Evolutionary conservation across 2,329 filamentous ascomycete genomes (phyloP).

Genomic region (Arthrobotrys iridis): DNA sequence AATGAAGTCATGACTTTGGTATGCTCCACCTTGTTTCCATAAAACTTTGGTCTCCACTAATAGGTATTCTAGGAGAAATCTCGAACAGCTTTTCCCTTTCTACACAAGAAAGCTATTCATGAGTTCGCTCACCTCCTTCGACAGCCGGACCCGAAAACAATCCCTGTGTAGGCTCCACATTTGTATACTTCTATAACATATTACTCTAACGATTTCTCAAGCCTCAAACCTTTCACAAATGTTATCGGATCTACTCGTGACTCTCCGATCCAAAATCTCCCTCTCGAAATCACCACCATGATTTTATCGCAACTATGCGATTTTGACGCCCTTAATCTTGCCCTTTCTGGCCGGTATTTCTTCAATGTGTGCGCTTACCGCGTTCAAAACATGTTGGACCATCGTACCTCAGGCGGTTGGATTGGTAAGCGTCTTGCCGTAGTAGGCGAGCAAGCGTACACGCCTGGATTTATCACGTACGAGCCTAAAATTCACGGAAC

Average conservation of each 20-base stretch:
- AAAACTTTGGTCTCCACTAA: not conserved
- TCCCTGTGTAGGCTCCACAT: not conserved
- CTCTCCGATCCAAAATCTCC: conserved; percentile 2
- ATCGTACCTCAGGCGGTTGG: conserved; percentile 30
- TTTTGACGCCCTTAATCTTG: conserved; percentile 16
- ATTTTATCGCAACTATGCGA: conserved; percentile 24
- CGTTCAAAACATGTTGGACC: conserved; percentile 1
- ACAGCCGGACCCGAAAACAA: not conserved
- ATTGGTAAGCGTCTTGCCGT: conserved; percentile 23
- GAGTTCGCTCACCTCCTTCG: conserved; percentile 22
- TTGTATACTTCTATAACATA: not conserved
- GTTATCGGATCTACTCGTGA: not conserved
- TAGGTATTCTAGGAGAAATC: not conserved
- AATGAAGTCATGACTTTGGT: conserved; percentile 20
- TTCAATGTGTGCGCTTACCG: conserved; percentile 3
- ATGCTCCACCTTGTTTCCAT: not conserved
- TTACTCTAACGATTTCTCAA: not conserved
- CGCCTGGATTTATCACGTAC: conserved; percentile 2
- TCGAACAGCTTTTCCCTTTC: conserved; percentile 13
- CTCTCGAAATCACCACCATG: conserved; percentile 2
- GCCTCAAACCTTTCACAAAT: not conserved
- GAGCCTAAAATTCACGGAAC: conserved; percentile 14
- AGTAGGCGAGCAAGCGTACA: conserved; percentile 11
- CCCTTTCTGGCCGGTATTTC: conserved; percentile 5
- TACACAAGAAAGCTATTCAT: conserved; percentile 3